Evolutionary conservation across 2,329 filamentous ascomycete genomes (phyloP).

Genomic region (Coccinonectria pachysandricola): DNA sequence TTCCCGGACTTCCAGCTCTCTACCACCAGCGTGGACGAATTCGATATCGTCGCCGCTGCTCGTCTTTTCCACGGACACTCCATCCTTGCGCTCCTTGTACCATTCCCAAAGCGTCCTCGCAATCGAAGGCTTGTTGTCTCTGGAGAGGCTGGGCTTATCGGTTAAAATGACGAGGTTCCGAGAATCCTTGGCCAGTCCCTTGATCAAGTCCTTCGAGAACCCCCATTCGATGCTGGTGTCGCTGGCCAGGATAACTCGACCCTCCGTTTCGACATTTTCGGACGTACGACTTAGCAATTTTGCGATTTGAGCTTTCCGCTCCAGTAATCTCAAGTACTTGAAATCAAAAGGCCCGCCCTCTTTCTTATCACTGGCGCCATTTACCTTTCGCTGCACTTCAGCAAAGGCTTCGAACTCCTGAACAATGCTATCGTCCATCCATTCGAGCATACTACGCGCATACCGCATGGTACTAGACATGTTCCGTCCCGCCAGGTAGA

Average conservation of each 20-base stretch:
- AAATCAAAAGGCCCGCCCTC: conserved; percentile 78
- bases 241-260: conserved; percentile 79
- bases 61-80: conserved; percentile 47
- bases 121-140: conserved; percentile 41
- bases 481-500: conserved; percentile 80
- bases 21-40: conserved; percentile 55
- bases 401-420: conserved; percentile 75
- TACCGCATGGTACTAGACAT: conserved; percentile 83
- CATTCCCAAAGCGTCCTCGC: conserved; percentile 70
- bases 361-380: conserved; percentile 39
- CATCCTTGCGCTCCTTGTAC: conserved; percentile 61
- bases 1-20: conserved; percentile 50
- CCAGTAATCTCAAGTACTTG: conserved; percentile 70
- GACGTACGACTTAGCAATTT: conserved; percentile 46
- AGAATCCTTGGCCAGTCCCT: conserved; percentile 61
- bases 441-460: conserved; percentile 91
- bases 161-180: conserved; percentile 83
- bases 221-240: conserved; percentile 91
- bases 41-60: conserved; percentile 49
- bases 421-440: conserved; percentile 96
- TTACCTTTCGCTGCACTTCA: conserved; percentile 38
- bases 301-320: conserved; percentile 70
- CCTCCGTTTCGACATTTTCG: conserved; percentile 33
- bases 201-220: conserved; percentile 74
- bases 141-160: conserved; percentile 49